Evolutionary conservation across 768 basidiomycete species (phyloP), one percentile per base, ranked within the genome.

Genomic region (Suillus subaureus): DNA sequence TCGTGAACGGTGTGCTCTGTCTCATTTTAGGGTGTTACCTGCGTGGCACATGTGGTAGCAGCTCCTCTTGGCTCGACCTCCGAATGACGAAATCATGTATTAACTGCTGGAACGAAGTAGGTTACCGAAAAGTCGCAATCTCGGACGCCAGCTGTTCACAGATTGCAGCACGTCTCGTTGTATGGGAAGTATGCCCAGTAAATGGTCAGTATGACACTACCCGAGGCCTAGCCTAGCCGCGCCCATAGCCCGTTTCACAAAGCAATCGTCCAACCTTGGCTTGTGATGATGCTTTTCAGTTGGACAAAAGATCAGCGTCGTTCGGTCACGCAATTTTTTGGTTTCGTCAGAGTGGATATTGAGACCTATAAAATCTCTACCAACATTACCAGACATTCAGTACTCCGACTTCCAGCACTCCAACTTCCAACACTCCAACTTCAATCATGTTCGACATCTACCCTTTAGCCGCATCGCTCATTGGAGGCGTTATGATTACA

Each of bases 401-500:
- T 4, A 12, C 58, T n/a, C 61, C 47, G 40, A 5, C 47, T 23
- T 49, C 23, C 23, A 49, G 49, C 49, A 49, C 39, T 31, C 62
- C 51, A 40, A 13, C 13, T 23, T 33, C 23, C 35, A 37, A n/a
- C n/a, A 5, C 61, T 23, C 56, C 63, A 52, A 13, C 23, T 49
- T 56, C 60, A 40, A 42, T 47, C 62, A 70, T 70, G 70, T 43
- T 69, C 8, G 65, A 71, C 37, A 61, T 68, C 57, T 62, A 65
- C 45, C 58, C 52, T 40, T 33, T 65, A 42, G 68, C 68, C 55
- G 42, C 64, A 5, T 69, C 68, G 4, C 47, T 69, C 56, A 42
- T 71, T 9, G 68, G 70, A 11, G 66, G 64, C 28, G 67, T 71
- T 64, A n/a, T 67, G 51, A 61, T 71, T 37, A 67, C 61, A 37